These are phyloP conservation scores for Monascus ruber DNA, from an alignment of 2,329 filamentous ascomycete genomes.

Conservation along the genomic window DNA sequence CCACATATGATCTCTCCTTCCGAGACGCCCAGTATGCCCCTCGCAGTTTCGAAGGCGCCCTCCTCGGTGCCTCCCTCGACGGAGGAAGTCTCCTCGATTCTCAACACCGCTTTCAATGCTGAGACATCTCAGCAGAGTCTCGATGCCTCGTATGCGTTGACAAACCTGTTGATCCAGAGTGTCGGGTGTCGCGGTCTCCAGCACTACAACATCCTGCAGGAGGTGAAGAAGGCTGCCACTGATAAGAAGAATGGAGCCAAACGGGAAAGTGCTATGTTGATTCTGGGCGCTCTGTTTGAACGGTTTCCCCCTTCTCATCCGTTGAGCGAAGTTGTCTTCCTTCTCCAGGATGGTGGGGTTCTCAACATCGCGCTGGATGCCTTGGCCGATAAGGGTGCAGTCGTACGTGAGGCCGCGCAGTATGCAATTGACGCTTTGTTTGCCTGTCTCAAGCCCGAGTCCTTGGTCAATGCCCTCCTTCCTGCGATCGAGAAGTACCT, in stretches of 20 bases:
- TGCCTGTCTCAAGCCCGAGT: conserved; percentile 64
- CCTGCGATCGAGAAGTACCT: conserved; percentile 67
- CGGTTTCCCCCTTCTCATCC: conserved; percentile 68
- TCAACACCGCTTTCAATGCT: conserved; percentile 58
- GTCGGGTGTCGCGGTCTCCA: conserved; percentile 53
- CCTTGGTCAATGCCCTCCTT: conserved; percentile 70
- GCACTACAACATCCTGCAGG: conserved; percentile 50
- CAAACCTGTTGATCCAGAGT: conserved; percentile 53
- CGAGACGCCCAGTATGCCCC: conserved; percentile 30
- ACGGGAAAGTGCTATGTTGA: conserved; percentile 88
- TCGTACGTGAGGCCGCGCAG: conserved; percentile 82
- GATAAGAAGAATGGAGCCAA: conserved; percentile 88
- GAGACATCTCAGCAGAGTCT: conserved; percentile 58
- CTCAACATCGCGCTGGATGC: conserved; percentile 67
- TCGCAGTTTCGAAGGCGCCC: conserved; percentile 38
- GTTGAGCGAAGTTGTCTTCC: conserved; percentile 67
- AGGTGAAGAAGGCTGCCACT: conserved; percentile 63
- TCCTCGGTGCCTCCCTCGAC: conserved; percentile 45
- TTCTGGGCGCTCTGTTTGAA: conserved; percentile 87
- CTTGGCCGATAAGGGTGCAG: conserved; percentile 76
- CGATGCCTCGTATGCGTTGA: conserved; percentile 54
- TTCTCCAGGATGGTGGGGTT: conserved; percentile 68
- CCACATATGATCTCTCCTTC: conserved; percentile 35
- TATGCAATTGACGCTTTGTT: conserved; percentile 90
- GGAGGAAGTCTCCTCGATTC: conserved; percentile 53